Evolutionary conservation across 345 rosid species (phyloP).

Genomic region (Salix viminalis): DNA sequence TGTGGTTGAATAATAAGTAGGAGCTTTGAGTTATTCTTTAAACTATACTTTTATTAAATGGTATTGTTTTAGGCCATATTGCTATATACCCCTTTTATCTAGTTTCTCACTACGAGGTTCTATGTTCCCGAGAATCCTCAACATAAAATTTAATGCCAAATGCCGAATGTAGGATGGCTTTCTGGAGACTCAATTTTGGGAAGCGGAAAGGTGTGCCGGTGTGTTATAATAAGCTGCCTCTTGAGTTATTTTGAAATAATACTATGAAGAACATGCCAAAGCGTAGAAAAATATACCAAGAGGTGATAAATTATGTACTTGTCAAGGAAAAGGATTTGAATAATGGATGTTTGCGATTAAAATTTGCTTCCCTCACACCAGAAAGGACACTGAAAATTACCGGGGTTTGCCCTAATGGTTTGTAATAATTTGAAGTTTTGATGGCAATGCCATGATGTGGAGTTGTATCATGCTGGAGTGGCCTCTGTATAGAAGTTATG

Average conservation of each 20-base stretch:
- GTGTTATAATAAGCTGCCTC: background rate
- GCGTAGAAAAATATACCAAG: background rate
- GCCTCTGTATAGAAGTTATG: background rate
- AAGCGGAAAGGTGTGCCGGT: background rate
- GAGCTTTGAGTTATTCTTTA: background rate
- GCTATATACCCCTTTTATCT: background rate
- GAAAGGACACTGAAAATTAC: background rate
- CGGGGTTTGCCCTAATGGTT: background rate
- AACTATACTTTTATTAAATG: background rate
- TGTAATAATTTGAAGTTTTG: background rate
- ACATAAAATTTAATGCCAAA: background rate
- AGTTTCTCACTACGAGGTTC: background rate
- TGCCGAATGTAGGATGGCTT: constrained; percentile 7
- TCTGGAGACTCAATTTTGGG: background rate
- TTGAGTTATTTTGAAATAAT: constrained; percentile 8
- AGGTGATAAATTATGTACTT: background rate
- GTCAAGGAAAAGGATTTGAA: background rate
- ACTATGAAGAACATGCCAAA: background rate
- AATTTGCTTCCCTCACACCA: constrained; percentile 5
- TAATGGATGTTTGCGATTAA: background rate
- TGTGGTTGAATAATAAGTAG: background rate
- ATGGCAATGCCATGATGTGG: background rate
- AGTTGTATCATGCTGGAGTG: background rate
- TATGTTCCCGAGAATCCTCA: background rate
- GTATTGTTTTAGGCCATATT: background rate